Percentiles rank a stretch among this genome's conserved stretches.
Evolutionary conservation across 371 early-diverging fungal species (phyloP).

Genomic region (Mucor lusitanicus): DNA sequence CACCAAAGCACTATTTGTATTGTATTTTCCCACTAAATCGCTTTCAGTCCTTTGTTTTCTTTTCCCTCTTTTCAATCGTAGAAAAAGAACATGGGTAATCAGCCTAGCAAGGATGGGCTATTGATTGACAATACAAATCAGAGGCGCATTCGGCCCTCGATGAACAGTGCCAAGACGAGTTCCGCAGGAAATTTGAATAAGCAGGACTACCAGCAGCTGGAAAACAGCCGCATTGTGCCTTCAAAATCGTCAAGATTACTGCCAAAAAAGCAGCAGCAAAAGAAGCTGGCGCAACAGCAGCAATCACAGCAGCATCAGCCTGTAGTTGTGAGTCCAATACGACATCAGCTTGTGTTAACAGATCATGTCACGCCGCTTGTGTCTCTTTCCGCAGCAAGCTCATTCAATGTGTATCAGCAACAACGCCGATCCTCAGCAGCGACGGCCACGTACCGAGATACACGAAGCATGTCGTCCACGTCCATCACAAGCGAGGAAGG

Average conservation of each 20-base stretch:
- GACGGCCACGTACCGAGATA: neutral
- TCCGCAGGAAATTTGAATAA: neutral
- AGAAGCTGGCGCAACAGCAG: neutral
- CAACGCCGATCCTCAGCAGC: constrained; percentile 5
- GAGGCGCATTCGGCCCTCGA: neutral
- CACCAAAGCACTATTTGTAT: neutral
- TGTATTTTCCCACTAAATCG: constrained; percentile 7
- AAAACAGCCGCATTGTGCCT: neutral
- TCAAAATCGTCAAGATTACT: neutral
- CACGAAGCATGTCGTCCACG: constrained; percentile 1
- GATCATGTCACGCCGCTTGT: constrained; percentile 22
- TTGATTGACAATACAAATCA: constrained; percentile 1
- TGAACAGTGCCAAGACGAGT: neutral
- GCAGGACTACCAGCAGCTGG: neutral
- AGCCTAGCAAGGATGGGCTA: constrained; percentile 21
- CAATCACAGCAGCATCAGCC: neutral
- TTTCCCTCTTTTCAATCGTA: neutral
- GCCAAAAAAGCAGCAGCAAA: neutral
- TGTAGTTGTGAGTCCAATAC: constrained; percentile 16
- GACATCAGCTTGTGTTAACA: constrained; percentile 20
- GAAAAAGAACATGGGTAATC: constrained; percentile 20
- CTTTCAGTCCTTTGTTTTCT: neutral
- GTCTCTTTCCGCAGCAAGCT: constrained; percentile 13
- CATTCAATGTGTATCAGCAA: constrained; percentile 3
- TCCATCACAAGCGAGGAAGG: constrained; percentile 20